Evolutionary conservation across 163 green algal species (phyloP).

Genomic region (Scenedesmus sp.): DNA sequence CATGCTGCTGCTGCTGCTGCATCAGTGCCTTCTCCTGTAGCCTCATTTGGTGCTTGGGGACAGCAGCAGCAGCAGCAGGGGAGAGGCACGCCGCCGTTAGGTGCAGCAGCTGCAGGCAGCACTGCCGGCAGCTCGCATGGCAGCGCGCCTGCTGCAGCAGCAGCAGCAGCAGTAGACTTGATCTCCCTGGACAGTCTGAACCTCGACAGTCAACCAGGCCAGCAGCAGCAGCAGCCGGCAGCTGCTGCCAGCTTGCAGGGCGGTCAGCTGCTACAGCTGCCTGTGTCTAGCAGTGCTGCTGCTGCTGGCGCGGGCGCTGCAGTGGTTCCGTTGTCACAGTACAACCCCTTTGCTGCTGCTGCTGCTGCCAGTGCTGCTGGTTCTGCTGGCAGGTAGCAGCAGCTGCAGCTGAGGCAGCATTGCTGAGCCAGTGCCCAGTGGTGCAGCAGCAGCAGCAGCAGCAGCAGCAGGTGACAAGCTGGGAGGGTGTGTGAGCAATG

Average conservation of each 20-base stretch:
- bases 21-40: not conserved
- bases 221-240: not conserved
- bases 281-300: not conserved
- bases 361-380: not conserved
- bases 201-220: not conserved
- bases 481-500: too few species aligned
- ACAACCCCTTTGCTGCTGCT: not conserved
- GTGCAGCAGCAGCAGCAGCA: not conserved
- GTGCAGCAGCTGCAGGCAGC: not conserved
- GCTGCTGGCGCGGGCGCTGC: not conserved
- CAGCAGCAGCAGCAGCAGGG: slow-evolving; percentile 6
- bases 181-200: slow-evolving; percentile 1
- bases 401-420: too few species aligned
- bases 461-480: not conserved
- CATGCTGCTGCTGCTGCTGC: not conserved
- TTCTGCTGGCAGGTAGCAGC: not conserved
- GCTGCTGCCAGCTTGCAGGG: not conserved
- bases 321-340: not conserved
- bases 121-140: not conserved
- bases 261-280: not conserved
- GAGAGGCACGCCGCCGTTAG: not conserved
- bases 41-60: not conserved
- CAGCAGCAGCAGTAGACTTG: not conserved
- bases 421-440: too few species aligned
- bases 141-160: not conserved